Base-by-base conservation (phyloP, 2,329 filamentous ascomycete genomes). In the Fusarium sp. region DNA sequence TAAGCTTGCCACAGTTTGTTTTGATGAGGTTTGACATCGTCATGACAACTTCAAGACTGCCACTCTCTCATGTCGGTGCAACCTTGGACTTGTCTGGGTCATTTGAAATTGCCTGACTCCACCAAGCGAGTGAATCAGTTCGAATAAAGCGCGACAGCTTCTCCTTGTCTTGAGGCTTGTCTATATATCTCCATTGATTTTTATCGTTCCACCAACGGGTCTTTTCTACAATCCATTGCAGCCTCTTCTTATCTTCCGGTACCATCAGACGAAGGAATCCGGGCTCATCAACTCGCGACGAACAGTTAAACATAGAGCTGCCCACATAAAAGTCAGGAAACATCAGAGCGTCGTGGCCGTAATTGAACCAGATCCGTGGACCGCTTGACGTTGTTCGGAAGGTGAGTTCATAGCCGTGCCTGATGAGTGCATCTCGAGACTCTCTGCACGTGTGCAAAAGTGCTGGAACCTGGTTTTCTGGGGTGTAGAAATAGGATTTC, bases 301-400 rank as follows among this genome's bases (percentile, higher is more conserved):
- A 23, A 6, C 23, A 23, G 23, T 23, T 4, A 23, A 23, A 23
- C 23, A 23, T 23, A 23, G 6, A 23, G 23, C 23, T 23, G 5
- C 23, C 23, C 4, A 23, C 6, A 23, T 23, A 30, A 4, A 11
- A 13, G 12, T 15, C 7, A 6, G 33, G 34, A 37, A 37, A 5
- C 15, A 26, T 23, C 1, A 57, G 3, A 7, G 41, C 12, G 4
- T 57, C 55, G n/a, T 12, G 23, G 0, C 42, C 10, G 12, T 55
- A 55, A 9, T 55, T 54, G 47, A 59, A 60, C 57, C 57, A 60
- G 3, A 36, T 58, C 5, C 20, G 57, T 11, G 54, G 57, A 0
- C 36, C 12, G 2, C 4, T 20, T 3, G 38, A 31, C 3, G 4
- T 6, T 12, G 57, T n/a, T 0, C 2, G 3, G 7, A 60, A 60